These are phyloP conservation scores for Salmacisia buchloeana DNA, from an alignment of 1,284 basidiomycete genomes.

Conservation along the genomic window DNA sequence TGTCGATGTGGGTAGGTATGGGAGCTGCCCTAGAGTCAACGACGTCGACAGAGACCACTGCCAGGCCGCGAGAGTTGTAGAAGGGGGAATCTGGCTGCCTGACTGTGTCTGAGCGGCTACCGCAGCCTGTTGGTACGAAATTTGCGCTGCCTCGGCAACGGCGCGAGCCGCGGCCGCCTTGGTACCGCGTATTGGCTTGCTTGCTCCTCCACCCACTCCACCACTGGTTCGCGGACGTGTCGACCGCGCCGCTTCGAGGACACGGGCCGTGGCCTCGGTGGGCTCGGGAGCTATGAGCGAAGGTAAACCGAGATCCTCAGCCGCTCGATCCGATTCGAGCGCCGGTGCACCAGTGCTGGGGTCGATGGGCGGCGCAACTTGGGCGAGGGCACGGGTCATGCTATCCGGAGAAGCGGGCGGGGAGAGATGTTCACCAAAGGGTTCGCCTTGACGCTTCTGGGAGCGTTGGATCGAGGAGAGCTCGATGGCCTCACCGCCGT, in stretches of 20 bases:
- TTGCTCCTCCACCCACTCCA: too few relatives aligned
- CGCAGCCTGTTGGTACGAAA: not conserved
- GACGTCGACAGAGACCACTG: not conserved
- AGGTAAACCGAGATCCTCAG: not conserved
- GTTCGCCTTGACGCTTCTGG: not conserved
- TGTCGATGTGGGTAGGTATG: not conserved
- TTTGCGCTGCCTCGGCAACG: slow-evolving; percentile 1
- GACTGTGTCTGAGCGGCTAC: too few relatives aligned
- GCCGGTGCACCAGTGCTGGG: not conserved
- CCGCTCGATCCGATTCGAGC: not conserved
- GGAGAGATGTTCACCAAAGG: not conserved
- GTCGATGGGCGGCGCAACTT: not conserved
- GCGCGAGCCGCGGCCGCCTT: not conserved
- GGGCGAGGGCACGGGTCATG: not conserved
- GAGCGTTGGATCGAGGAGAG: not conserved
- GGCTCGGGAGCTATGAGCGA: slow-evolving; percentile 6
- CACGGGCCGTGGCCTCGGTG: slow-evolving; percentile 2
- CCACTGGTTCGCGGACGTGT: too few relatives aligned
- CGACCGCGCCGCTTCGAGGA: not conserved
- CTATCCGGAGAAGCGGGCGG: not conserved
- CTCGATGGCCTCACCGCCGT: not conserved
- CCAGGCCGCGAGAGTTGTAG: not conserved
- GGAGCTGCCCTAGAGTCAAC: not conserved
- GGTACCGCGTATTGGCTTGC: not conserved
- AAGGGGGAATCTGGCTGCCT: not conserved